Evolutionary conservation across 2,329 filamentous ascomycete genomes (phyloP).

Genomic region (Trichoderma sp.): DNA sequence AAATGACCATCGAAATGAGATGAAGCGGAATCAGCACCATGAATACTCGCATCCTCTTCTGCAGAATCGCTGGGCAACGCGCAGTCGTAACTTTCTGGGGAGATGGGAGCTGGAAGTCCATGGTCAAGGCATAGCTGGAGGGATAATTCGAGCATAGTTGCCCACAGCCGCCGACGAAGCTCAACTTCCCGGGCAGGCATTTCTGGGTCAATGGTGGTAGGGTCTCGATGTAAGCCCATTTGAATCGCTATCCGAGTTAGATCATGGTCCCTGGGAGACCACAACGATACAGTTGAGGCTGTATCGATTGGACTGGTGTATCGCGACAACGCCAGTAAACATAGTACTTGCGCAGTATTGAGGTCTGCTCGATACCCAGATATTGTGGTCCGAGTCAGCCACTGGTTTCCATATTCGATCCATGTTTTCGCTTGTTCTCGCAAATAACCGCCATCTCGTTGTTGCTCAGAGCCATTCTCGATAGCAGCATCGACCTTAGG

Average conservation of each 20-base stretch:
- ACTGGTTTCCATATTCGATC: background rate
- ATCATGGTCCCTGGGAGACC: background rate
- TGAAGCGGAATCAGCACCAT: background rate
- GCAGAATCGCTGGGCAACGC: background rate
- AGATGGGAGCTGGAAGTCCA: background rate
- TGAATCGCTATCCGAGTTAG: background rate
- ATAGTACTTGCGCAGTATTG: background rate
- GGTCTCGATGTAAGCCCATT: background rate
- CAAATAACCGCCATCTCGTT: background rate
- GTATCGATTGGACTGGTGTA: background rate
- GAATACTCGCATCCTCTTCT: background rate
- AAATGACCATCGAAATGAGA: background rate
- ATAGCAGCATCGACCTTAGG: background rate
- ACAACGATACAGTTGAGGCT: background rate
- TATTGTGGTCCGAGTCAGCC: background rate
- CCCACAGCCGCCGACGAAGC: background rate
- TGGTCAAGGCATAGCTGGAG: constrained; percentile 17
- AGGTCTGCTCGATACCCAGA: background rate
- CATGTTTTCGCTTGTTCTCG: background rate
- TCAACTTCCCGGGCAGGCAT: background rate
- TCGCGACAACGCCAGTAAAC: background rate
- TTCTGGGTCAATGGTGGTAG: background rate
- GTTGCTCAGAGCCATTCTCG: background rate
- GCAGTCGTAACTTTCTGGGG: background rate
- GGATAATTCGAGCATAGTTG: constrained; percentile 4